Evolutionary conservation across 2,329 filamentous ascomycete genomes (phyloP), one percentile per base, ranked within the genome.

Genomic region (Cercospora zeina): DNA sequence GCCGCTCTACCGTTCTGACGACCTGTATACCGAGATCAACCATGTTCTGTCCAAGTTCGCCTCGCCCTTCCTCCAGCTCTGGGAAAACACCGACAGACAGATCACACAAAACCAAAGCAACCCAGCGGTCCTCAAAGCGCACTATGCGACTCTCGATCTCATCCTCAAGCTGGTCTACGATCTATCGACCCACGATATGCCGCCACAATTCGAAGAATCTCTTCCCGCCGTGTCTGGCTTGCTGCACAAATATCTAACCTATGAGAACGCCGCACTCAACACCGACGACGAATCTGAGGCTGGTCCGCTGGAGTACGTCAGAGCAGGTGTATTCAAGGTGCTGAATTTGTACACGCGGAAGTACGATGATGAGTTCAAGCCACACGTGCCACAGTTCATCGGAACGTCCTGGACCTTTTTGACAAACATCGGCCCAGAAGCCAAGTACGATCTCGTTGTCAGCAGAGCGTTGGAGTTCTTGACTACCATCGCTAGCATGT

Each of bases 391-490:
- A 63, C 88, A 89, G 36, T 97, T 99, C 77, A 91, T 97, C 67
- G 87, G 88, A 63, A 95, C 88, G 68, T 93, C 91, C 0, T 99
- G 95, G 95, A 90, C 87, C 67, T 83, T 99, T 66, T 82, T 99
- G 68, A 97, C 95, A 14, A 89, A 87, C 2, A 89, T 93, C 55
- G 92, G 93, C 0, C 81, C 89, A 4, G 89, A 96, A 77, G 93
- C 90, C 58, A 96, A 96, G 76, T 96, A 96, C 77, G 95, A 99
- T 74, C 88, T 91, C 61, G 83, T 99, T 47, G 93, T 97, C 70
- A 97, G 93, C 84, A 93, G 91, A 76, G 93, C 93, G 0, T 80
- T 99, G 65, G 91, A 96, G 71, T 99, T 99, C 77, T 79, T 99
- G 74, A 97, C 93, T 0, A 91, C 93, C 7, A 89, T 97, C 33